phyloP scores from a whole-genome alignment of 306 rosid genomes.

The Sicyos edulis region DNA sequence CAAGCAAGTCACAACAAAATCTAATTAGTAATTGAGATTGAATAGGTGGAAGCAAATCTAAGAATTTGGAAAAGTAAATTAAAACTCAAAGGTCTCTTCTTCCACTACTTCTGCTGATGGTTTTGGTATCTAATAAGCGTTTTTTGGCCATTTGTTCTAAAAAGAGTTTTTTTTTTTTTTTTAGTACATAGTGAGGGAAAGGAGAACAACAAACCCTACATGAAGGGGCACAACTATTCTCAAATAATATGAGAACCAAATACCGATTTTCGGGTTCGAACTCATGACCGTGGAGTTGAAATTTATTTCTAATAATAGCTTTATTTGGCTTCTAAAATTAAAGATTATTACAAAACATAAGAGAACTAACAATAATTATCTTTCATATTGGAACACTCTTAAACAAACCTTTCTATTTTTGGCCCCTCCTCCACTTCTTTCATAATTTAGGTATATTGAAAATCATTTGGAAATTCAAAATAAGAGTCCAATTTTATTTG shows the following conservation, averaged over 20 bases:
- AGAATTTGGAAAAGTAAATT: background rate
- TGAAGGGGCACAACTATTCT: no score
- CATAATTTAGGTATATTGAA: background rate
- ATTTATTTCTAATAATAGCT: background rate
- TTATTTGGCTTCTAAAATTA: background rate
- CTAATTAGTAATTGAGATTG: no score
- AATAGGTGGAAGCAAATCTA: no score
- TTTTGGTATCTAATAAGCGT: conserved; percentile 8
- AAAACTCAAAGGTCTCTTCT: background rate
- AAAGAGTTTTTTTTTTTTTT: conserved; percentile 4
- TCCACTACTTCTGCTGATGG: background rate
- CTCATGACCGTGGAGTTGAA: no score
- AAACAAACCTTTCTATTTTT: background rate
- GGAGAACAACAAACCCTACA: no score
- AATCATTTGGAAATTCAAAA: no score
- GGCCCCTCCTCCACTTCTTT: background rate
- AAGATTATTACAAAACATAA: background rate
- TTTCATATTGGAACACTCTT: background rate
- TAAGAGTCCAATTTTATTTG: no score
- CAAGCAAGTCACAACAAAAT: background rate
- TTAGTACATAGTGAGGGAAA: no score
- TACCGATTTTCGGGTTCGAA: no score
- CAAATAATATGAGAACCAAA: no score
- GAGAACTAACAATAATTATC: no score
- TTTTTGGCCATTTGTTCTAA: background rate